Percentiles rank a stretch among this genome's conserved stretches.
These are phyloP conservation scores for Sedum album DNA, from an alignment of 164 flowering plant genomes.

Conservation along the genomic window DNA sequence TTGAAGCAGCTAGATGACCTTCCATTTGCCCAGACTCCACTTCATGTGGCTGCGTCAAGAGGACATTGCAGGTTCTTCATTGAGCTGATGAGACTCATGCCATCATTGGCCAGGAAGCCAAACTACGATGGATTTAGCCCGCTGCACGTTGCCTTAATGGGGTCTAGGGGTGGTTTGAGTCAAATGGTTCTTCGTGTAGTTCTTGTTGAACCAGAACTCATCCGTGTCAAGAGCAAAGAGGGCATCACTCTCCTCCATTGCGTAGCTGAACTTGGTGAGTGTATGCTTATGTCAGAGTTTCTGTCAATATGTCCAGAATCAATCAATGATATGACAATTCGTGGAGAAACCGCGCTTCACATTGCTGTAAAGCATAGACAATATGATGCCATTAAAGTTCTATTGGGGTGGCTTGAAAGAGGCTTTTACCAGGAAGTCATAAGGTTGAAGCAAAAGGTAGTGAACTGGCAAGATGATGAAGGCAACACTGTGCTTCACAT, in stretches of 20 bases:
- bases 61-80: conserved; percentile 14
- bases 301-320: conserved; percentile 14
- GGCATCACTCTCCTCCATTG: conserved; percentile 20
- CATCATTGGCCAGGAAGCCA: conserved; percentile 15
- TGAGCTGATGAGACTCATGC: conserved; percentile 21
- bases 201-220: conserved; percentile 8
- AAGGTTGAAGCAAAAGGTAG: not conserved
- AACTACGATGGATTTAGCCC: conserved; percentile 21
- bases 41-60: conserved; percentile 20
- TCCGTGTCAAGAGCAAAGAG: conserved; percentile 19
- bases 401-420: conserved; percentile 13
- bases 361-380: conserved; percentile 9
- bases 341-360: conserved; percentile 21
- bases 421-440: not conserved
- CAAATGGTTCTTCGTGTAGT: not conserved
- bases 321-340: conserved; percentile 16
- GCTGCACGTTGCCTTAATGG: conserved; percentile 18
- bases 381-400: conserved; percentile 9
- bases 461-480: conserved; percentile 17
- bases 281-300: conserved; percentile 10
- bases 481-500: conserved; percentile 19
- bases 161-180: not conserved
- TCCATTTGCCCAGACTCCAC: conserved; percentile 19
- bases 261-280: conserved; percentile 12
- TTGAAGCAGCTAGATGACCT: conserved; percentile 8